Base-by-base conservation (phyloP, 768 basidiomycete species). In the Leccinum subgranulosum region DNA sequence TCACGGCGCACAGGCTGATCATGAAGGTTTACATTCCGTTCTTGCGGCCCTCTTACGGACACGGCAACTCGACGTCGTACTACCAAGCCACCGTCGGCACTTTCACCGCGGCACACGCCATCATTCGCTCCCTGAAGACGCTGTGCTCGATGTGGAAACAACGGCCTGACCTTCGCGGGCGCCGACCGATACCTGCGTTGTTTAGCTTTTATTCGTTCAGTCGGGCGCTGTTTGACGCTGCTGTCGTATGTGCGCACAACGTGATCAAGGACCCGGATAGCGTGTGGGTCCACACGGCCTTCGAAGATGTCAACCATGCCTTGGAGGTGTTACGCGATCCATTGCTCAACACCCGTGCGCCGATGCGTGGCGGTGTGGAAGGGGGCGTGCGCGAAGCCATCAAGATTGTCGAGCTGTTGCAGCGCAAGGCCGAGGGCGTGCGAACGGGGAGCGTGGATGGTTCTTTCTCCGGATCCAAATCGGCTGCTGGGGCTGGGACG, bases 11-110 rank as follows among this genome's bases (percentile, higher is more conserved):
- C 61, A 72, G 82, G 39, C 67, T 91, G 53, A 75, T 88, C 54
- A 72, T 90, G 60, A 84, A 83, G 69, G 74, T 83, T 6, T 90
- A 86, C 66, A 66, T 84, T n/a, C 89, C 90, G 0, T 88, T 90
- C 70, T 70, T 90, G 58, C 74, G 77, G 14, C 73, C 74, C 7
- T 69, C 73, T 48, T 64, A 65, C 58, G 34, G 59, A 36, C 51
- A 65, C 54, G 53, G 66, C 53, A 55, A 62, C 64, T 54, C 58
- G 56, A 71, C 53, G 66, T 72, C 76, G 11, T 74, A 76, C 54
- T 79, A 79, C 55, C 82, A 84, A 57, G 85, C 84, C 1, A 77
- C 79, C 14, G 76, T 81, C 36, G 82, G 84, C 33, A 80, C 80
- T 29, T 76, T 88, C 41, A 81, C 80, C 53, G 88, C 90, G 2